Conservation (phyloP, 768 basidiomycete species). For the Candolleomyces efflorescens region DNA sequence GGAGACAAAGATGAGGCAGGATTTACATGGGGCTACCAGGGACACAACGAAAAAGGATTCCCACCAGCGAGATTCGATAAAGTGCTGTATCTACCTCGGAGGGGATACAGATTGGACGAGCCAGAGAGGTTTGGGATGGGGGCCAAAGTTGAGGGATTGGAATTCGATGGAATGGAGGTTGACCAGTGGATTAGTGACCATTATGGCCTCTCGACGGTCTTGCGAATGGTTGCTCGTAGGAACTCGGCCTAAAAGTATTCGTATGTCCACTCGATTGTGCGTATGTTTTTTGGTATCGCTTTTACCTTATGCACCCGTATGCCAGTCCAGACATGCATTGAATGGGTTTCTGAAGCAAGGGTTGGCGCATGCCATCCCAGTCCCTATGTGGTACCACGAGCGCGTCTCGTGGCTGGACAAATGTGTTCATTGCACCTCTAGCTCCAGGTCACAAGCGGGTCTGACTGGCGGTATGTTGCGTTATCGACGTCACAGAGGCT, state of each 20-base stretch:
- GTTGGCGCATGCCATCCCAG: no score
- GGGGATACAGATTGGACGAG: slow-evolving; percentile 47
- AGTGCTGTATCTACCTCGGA: slow-evolving; percentile 50
- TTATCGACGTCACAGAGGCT: no score
- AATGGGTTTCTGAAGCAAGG: no score
- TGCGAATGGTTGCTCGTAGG: slow-evolving; percentile 23
- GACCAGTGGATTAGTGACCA: slow-evolving; percentile 63
- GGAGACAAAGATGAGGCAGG: slow-evolving; percentile 40
- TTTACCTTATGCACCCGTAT: no score
- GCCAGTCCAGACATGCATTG: no score
- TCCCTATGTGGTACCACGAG: no score
- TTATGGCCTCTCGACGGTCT: slow-evolving; percentile 48
- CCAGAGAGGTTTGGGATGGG: slow-evolving; percentile 56
- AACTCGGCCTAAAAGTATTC: slow-evolving; percentile 3
- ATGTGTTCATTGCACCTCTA: no score
- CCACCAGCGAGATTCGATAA: slow-evolving; percentile 63
- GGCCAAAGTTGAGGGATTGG: slow-evolving; percentile 36
- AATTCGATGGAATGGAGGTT: slow-evolving; percentile 30
- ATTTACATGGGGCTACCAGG: slow-evolving; percentile 71
- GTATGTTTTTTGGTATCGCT: no score
- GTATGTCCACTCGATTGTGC: no score
- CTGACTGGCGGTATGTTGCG: no score
- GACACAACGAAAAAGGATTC: slow-evolving; percentile 30
- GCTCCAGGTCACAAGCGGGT: no score
- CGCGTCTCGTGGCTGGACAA: no score